Evolutionary conservation across 139 green algal genomes (phyloP), one percentile per base, ranked within the genome.

Genomic region (Dunaliella sp.): DNA sequence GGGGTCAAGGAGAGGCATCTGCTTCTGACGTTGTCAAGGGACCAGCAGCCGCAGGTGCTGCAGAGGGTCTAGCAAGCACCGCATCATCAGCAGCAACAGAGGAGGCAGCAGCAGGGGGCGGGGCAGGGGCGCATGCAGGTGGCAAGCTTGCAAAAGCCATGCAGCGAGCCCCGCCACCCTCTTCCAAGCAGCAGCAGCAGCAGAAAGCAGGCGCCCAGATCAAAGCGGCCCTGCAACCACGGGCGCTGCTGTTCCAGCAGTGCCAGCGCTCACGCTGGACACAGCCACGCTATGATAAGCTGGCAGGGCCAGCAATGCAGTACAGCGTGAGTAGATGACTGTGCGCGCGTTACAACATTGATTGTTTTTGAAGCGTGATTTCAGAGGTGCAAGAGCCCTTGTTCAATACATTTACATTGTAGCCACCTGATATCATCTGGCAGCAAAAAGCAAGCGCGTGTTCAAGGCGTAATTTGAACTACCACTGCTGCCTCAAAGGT

Each of bases 211-310:
- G 86, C 82, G 0, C 86, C 57, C 31, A 38, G 26, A 33, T 32
- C 30, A 32, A 88, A 36, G 80, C 86, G 33, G 35, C 65, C 36
- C 88, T 86, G 80, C 38, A 81, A 2, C 96, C 95, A 38, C 96
- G 96, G 83, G 92, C 95, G 25, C 81, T 97, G 77, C 92, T 98
- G 83, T 92, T 97, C 86, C 94, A 98, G 94, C 89, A 93, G 82
- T 98, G 96, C 90, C 92, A 96, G 82, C 91, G 91, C 79, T 30
- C 74, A 84, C 88, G 36, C 36, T 94, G 89, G 94, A 83, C 87
- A 25, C 88, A 93, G 31, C 95, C 96, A 0, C 92, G 89, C 1
- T 98, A 94, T 88, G 91, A 95, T 35, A n/a, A 25, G 36, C 77
- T 76, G 86, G 34, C 30, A 36, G 81, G 73, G 73, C 26, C 30